A percentile compares a stretch with the other conserved stretches of the same genome.
phyloP scores from a whole-genome alignment of 169 alveolate species.

The Plasmodium vinckei region DNA sequence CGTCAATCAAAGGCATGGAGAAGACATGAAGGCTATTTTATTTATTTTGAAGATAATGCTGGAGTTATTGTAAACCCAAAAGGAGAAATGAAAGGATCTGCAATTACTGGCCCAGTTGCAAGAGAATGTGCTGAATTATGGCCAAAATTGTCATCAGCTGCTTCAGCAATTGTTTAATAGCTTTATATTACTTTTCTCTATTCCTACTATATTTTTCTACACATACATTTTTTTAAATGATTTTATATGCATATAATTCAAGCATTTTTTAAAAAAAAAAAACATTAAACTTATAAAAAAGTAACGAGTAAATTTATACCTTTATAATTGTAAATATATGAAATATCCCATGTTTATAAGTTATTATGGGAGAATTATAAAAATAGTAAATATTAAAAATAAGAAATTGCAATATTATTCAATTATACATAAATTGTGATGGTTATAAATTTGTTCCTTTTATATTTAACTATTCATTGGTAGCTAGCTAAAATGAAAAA shows the following conservation, averaged over 20 bases:
- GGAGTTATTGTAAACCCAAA: constrained; percentile 99
- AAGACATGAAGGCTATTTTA: constrained; percentile 98
- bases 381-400: no score
- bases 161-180: constrained; percentile 97
- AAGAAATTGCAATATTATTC: no score
- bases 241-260: neutral
- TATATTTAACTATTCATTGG: no score
- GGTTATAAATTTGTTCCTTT: no score
- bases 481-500: no score
- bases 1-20: constrained; percentile 99
- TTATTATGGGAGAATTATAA: no score
- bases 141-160: constrained; percentile 99
- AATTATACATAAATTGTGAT: no score
- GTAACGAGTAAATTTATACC: no score
- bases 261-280: neutral
- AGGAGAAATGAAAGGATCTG: constrained; percentile 99
- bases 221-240: neutral
- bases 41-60: constrained; percentile 99
- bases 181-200: neutral
- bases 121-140: constrained; percentile 99
- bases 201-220: neutral
- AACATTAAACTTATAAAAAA: no score
- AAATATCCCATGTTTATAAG: no score
- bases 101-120: constrained; percentile 99
- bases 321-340: no score